Conservation (phyloP, 257 asterid species). For the Fraxinus anomala region DNA sequence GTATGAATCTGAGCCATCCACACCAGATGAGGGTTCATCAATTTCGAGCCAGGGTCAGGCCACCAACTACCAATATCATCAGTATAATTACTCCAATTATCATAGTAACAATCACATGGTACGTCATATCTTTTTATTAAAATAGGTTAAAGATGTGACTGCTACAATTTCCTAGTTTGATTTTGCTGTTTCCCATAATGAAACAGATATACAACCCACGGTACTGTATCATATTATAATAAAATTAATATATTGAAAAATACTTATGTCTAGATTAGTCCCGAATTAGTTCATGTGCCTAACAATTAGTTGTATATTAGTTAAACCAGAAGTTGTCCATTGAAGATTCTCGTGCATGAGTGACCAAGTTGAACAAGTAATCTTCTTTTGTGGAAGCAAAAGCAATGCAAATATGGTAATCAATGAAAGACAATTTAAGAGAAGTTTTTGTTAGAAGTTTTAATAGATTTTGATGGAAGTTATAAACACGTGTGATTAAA, state of each 20-base stretch:
- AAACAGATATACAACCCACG: neutral
- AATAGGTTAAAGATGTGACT: neutral
- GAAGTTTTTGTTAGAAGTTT: neutral
- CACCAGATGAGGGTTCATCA: slow-evolving; percentile 1
- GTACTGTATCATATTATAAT: neutral
- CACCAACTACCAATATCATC: neutral
- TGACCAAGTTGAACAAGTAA: neutral
- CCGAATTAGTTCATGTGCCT: neutral
- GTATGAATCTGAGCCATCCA: slow-evolving; percentile 22
- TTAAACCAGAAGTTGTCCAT: neutral
- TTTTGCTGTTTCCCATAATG: neutral
- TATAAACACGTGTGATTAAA: no score
- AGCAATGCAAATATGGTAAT: neutral
- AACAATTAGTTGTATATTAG: neutral
- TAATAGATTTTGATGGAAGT: neutral
- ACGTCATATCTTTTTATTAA: slow-evolving; percentile 1
- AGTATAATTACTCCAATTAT: neutral
- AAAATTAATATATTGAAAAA: neutral
- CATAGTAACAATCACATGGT: neutral
- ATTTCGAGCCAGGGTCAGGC: neutral
- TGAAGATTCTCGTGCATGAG: neutral
- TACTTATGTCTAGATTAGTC: neutral
- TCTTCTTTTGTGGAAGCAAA: neutral
- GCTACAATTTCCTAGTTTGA: neutral
- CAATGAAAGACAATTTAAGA: neutral